A percentile compares a stretch with the other conserved stretches of the same genome.
These are phyloP conservation scores for Phytophthora hybrid DNA, from an alignment of 352 stramenopile genomes.

Conservation along the genomic window DNA sequence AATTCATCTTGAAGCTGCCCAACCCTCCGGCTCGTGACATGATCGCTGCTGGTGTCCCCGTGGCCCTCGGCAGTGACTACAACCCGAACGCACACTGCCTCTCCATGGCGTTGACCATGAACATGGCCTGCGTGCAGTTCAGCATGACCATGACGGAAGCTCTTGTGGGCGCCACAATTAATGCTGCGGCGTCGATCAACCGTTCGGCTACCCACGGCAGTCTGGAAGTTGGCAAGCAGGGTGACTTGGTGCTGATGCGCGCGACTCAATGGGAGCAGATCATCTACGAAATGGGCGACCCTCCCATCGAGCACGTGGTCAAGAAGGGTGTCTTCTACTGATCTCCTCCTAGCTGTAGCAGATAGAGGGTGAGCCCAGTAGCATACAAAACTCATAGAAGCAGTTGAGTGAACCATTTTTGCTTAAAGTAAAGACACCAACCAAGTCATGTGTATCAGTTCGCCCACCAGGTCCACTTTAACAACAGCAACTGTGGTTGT, in stretches of 20 bases:
- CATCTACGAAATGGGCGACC: slow-evolving; percentile 89
- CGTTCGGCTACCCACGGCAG: slow-evolving; percentile 78
- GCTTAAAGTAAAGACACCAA: slow-evolving; percentile 11
- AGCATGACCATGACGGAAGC: slow-evolving; percentile 89
- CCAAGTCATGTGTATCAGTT: not conserved
- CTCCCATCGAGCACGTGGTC: slow-evolving; percentile 79
- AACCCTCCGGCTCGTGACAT: slow-evolving; percentile 78
- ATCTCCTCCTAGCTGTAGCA: not conserved
- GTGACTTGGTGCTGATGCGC: slow-evolving; percentile 74
- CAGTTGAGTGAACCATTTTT: slow-evolving; percentile 20
- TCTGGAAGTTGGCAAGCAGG: slow-evolving; percentile 80
- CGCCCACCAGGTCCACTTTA: not conserved
- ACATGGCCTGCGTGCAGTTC: slow-evolving; percentile 88
- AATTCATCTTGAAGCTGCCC: slow-evolving; percentile 83
- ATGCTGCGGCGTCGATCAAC: slow-evolving; percentile 83
- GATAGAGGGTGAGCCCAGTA: not conserved
- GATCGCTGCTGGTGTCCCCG: slow-evolving; percentile 68
- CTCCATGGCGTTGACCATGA: slow-evolving; percentile 90
- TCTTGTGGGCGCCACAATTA: slow-evolving; percentile 84
- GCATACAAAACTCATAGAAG: slow-evolving; percentile 7
- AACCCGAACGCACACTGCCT: slow-evolving; percentile 90
- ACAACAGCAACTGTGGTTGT: not conserved
- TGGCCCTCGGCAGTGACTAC: slow-evolving; percentile 86
- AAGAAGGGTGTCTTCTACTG: slow-evolving; percentile 65
- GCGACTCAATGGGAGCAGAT: slow-evolving; percentile 84